Conservation (phyloP, 2,329 filamentous ascomycete genomes). For the Diaporthe australafricana region DNA sequence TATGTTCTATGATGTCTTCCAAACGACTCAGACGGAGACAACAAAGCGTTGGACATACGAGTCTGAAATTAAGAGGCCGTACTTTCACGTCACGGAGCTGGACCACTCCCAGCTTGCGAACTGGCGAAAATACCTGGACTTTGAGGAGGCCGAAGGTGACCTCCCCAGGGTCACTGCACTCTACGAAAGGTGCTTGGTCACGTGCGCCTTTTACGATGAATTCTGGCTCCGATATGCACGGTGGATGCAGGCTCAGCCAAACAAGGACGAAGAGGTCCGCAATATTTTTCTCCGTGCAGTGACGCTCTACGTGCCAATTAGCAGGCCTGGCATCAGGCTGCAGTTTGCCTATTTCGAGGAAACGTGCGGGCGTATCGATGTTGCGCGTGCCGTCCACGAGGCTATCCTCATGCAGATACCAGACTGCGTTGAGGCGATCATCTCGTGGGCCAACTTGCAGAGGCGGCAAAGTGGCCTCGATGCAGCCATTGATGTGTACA, state of each 20-base stretch:
- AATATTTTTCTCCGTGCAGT: constrained; percentile 92
- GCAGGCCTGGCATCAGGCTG: constrained; percentile 83
- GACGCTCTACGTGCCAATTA: constrained; percentile 87
- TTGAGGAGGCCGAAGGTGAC: constrained; percentile 88
- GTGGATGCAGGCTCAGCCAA: constrained; percentile 87
- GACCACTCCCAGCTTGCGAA: constrained; percentile 87
- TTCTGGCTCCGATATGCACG: constrained; percentile 98
- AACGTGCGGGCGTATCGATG: constrained; percentile 78
- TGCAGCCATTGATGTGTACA: constrained; percentile 85
- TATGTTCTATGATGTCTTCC: constrained; percentile 84
- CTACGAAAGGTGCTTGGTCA: constrained; percentile 94
- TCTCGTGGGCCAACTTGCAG: constrained; percentile 88
- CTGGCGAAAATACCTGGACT: constrained; percentile 97
- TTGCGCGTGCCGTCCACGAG: constrained; percentile 86
- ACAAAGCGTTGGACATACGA: constrained; percentile 96
- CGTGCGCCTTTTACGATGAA: constrained; percentile 94
- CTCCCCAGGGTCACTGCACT: constrained; percentile 81
- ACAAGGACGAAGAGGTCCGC: constrained; percentile 89
- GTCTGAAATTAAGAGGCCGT: constrained; percentile 92
- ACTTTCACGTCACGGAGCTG: constrained; percentile 95
- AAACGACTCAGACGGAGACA: constrained; percentile 85
- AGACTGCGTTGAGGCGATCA: constrained; percentile 86
- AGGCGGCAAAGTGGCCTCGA: constrained; percentile 87
- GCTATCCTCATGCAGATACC: constrained; percentile 82
- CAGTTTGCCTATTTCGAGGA: constrained; percentile 98